Conservation (phyloP, 2,329 filamentous ascomycete genomes). For the Diplodia mutila region DNA sequence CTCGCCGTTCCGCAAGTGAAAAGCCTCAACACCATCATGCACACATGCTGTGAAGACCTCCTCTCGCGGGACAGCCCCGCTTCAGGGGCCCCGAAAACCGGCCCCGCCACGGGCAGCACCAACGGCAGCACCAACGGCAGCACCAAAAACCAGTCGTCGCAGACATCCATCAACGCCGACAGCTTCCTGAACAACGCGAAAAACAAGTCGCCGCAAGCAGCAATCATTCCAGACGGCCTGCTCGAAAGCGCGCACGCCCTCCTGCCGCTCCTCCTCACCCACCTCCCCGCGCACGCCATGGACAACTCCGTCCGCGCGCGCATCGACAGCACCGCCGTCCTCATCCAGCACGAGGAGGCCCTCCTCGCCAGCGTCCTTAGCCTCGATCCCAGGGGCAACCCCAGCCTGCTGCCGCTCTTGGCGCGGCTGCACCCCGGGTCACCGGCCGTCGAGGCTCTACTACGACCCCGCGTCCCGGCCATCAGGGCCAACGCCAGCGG, state of each 20-base stretch:
- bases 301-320: slow-evolving; percentile 73
- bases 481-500: slow-evolving; percentile 36
- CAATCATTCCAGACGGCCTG: slow-evolving; percentile 53
- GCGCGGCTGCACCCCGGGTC: slow-evolving; percentile 66
- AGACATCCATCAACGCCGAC: slow-evolving; percentile 66
- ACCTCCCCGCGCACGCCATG: slow-evolving; percentile 67
- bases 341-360: slow-evolving; percentile 68
- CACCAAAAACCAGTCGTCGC: slow-evolving; percentile 36
- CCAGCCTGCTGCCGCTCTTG: slow-evolving; percentile 80
- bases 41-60: slow-evolving; percentile 74
- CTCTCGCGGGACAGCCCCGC: slow-evolving; percentile 52
- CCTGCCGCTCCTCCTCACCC: slow-evolving; percentile 64
- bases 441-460: slow-evolving; percentile 71
- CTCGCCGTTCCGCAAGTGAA: slow-evolving; percentile 68
- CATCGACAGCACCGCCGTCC: slow-evolving; percentile 79
- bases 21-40: slow-evolving; percentile 65
- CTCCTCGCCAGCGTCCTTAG: slow-evolving; percentile 84
- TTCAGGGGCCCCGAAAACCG: slow-evolving; percentile 43
- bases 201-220: slow-evolving; percentile 34
- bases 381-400: slow-evolving; percentile 67
- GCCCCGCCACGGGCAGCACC: slow-evolving; percentile 40
- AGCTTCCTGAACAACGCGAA: slow-evolving; percentile 63
- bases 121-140: slow-evolving; percentile 49
- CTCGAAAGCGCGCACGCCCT: slow-evolving; percentile 62
- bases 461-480: slow-evolving; percentile 55